phyloP scores from a whole-genome alignment of 768 basidiomycete genomes.

The Tylopilus plumbeoviolaceoides region DNA sequence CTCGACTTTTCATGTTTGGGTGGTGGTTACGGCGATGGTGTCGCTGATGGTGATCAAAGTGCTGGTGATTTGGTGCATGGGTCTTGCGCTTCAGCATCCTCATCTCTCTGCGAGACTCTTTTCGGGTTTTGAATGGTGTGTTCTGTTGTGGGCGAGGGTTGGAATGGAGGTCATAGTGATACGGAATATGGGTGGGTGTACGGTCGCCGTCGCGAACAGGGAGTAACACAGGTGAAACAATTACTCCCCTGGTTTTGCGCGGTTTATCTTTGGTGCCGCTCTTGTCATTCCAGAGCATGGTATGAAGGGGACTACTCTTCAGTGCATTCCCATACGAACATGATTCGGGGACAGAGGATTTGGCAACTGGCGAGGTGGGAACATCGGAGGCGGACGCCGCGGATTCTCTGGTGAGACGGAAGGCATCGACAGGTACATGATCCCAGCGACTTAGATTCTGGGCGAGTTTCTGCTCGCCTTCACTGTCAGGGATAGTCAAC shows the following conservation, averaged over 20 bases:
- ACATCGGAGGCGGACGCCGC: slow-evolving; percentile 19
- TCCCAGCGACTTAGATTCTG: slow-evolving; percentile 69
- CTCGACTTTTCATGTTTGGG: slow-evolving; percentile 61
- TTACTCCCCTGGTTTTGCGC: slow-evolving; percentile 31
- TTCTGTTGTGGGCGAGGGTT: slow-evolving; percentile 37
- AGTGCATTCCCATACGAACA: slow-evolving; percentile 39
- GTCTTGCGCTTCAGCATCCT: slow-evolving; percentile 62
- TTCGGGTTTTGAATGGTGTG: slow-evolving; percentile 49
- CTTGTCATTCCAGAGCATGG: slow-evolving; percentile 49
- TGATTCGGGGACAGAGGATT: slow-evolving; percentile 16
- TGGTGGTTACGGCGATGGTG: slow-evolving; percentile 55
- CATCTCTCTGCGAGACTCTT: slow-evolving; percentile 64
- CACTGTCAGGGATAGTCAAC: slow-evolving; percentile 31
- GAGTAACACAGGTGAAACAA: slow-evolving; percentile 50
- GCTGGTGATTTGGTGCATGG: slow-evolving; percentile 36
- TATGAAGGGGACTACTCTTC: slow-evolving; percentile 52
- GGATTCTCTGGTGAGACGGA: slow-evolving; percentile 56
- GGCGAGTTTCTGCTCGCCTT: slow-evolving; percentile 38
- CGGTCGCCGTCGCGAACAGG: slow-evolving; percentile 53
- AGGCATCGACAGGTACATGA: slow-evolving; percentile 65
- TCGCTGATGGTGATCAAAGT: slow-evolving; percentile 43
- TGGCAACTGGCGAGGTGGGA: slow-evolving; percentile 25
- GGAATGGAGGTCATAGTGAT: slow-evolving; percentile 32
- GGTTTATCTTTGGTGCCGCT: slow-evolving; percentile 16
- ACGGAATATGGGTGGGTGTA: slow-evolving; percentile 43